Conservation (phyloP, 2,329 filamentous ascomycete species). For the Raffaelea albimanens region DNA sequence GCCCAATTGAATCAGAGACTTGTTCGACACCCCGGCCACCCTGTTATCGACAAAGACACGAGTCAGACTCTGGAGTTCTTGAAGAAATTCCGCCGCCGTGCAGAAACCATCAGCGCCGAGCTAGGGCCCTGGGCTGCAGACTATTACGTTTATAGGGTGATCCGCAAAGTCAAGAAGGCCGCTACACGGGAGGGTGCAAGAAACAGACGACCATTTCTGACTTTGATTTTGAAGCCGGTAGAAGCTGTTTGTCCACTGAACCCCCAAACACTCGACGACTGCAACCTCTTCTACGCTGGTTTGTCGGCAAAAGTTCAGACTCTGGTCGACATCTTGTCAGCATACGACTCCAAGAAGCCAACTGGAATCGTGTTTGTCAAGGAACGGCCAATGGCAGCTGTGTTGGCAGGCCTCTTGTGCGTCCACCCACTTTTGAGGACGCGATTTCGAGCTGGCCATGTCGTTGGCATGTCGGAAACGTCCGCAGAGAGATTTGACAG, state of each 20-base stretch:
- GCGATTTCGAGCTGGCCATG: slow-evolving; percentile 40
- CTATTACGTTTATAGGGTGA: slow-evolving; percentile 47
- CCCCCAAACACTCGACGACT: not conserved
- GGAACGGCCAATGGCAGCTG: slow-evolving; percentile 50
- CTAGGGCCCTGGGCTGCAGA: slow-evolving; percentile 63
- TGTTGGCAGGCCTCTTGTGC: slow-evolving; percentile 49
- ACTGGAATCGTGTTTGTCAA: slow-evolving; percentile 60
- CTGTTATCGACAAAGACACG: not conserved
- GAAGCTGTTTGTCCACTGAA: not conserved
- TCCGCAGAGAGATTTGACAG: slow-evolving; percentile 9
- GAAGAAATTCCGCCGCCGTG: slow-evolving; percentile 40
- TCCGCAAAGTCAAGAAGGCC: slow-evolving; percentile 19
- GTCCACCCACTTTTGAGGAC: slow-evolving; percentile 36
- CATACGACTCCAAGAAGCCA: slow-evolving; percentile 25
- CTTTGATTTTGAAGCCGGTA: slow-evolving; percentile 26
- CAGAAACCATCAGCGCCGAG: slow-evolving; percentile 39
- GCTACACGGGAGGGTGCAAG: not conserved
- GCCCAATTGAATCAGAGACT: no score
- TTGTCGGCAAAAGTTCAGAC: slow-evolving; percentile 45
- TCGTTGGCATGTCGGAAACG: slow-evolving; percentile 34
- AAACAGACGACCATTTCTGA: slow-evolving; percentile 48
- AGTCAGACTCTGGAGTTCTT: slow-evolving; percentile 34
- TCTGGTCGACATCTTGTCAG: slow-evolving; percentile 43
- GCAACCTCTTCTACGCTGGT: not conserved
- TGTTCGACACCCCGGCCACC: no score